phyloP scores from a whole-genome alignment of 2,329 filamentous ascomycete genomes.

The Clonostachys chloroleuca region DNA sequence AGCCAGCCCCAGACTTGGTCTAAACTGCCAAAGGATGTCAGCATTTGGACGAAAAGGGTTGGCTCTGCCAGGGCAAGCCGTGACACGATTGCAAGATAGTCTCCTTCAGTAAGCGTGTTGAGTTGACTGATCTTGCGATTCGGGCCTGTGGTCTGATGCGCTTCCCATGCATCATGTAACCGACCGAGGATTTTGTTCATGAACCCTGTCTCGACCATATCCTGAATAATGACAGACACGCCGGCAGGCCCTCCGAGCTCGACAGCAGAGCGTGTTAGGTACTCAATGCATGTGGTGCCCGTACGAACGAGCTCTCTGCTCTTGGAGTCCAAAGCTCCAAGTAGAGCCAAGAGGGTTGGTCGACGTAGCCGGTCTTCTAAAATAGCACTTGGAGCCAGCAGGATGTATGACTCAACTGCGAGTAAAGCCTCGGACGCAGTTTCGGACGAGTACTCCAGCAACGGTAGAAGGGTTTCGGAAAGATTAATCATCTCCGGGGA shows the following conservation, averaged over 20 bases:
- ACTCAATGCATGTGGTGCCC: conserved; percentile 58
- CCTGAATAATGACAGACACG: conserved; percentile 58
- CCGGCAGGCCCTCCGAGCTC: conserved; percentile 57
- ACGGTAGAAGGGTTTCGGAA: conserved; percentile 57
- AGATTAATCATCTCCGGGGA: conserved; percentile 59
- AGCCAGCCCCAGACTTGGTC: conserved; percentile 57
- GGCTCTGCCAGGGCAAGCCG: conserved; percentile 74
- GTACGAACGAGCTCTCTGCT: conserved; percentile 55
- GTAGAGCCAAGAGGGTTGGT: conserved; percentile 43
- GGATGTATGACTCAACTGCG: conserved; percentile 66
- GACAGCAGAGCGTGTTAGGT: conserved; percentile 59
- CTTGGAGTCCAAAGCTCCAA: conserved; percentile 41
- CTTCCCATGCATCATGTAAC: conserved; percentile 65
- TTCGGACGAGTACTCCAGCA: conserved; percentile 63
- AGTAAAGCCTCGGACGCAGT: conserved; percentile 57
- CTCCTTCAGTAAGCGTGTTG: conserved; percentile 71
- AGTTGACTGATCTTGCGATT: conserved; percentile 66
- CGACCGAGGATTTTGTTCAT: conserved; percentile 60
- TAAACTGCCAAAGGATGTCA: conserved; percentile 39
- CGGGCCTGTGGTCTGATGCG: conserved; percentile 78
- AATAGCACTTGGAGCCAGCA: conserved; percentile 65
- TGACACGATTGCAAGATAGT: conserved; percentile 81
- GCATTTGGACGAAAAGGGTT: conserved; percentile 56
- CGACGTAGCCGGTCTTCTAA: conserved; percentile 51
- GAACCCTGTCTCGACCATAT: conserved; percentile 61